Conservation (phyloP, 2,329 filamentous ascomycete genomes). For the Verticillium nubilum region DNA sequence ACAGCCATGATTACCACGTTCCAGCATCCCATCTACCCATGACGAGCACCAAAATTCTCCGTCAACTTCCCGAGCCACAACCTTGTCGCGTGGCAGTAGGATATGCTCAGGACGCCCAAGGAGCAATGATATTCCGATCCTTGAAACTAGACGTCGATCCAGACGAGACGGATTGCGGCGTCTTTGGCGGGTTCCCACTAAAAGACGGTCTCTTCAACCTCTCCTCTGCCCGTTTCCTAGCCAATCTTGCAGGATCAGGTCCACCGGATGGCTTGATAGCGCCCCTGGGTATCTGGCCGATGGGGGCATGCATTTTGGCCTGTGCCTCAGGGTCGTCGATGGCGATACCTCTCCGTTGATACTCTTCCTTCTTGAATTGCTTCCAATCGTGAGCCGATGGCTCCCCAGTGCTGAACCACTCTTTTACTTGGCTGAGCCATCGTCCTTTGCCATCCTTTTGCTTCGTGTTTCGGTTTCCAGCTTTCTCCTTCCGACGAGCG, state of each 20-base stretch:
- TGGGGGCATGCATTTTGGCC: constrained; percentile 40
- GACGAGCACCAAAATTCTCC: neutral
- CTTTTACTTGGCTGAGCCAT: constrained; percentile 39
- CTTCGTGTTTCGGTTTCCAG: constrained; percentile 16
- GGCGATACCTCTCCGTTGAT: constrained; percentile 36
- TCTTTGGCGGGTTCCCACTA: constrained; percentile 15
- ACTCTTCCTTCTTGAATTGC: constrained; percentile 36
- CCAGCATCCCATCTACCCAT: neutral
- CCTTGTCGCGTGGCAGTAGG: neutral
- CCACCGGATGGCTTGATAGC: constrained; percentile 41
- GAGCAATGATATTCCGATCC: constrained; percentile 23
- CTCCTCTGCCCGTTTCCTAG: constrained; percentile 26
- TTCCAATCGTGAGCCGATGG: constrained; percentile 44
- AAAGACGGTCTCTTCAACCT: constrained; percentile 21
- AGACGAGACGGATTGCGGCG: constrained; percentile 27
- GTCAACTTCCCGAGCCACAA: neutral
- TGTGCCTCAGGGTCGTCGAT: constrained; percentile 36
- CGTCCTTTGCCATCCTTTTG: constrained; percentile 20
- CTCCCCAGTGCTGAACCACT: constrained; percentile 43
- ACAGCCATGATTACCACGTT: neutral
- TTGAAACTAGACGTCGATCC: constrained; percentile 27
- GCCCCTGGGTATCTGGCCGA: constrained; percentile 36
- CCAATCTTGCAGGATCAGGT: constrained; percentile 39
- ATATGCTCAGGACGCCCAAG: constrained; percentile 18
- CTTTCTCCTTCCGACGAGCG: neutral